Conservation (phyloP, 129 eudicot genomes). For the Ambrosia artemisiifolia region DNA sequence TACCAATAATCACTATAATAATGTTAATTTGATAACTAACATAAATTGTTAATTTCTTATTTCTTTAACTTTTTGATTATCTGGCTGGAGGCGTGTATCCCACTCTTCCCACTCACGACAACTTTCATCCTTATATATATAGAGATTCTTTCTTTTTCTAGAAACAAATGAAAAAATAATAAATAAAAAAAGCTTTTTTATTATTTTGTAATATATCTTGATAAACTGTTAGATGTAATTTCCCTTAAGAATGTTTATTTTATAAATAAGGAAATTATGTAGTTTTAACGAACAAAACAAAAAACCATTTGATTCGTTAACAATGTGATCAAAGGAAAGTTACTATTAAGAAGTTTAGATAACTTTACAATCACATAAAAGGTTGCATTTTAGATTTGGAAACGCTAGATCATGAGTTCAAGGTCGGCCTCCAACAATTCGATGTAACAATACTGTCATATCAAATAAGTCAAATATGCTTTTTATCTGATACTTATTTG, state of each 20-base stretch:
- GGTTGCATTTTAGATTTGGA: too few species aligned
- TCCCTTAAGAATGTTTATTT: too few species aligned
- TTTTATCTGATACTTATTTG: too few species aligned
- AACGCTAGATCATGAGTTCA: too few species aligned
- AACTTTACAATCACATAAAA: not conserved
- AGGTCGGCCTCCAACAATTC: too few species aligned
- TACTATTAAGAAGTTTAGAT: not conserved
- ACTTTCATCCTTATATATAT: constrained; percentile 8
- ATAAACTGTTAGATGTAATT: not conserved
- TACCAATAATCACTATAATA: constrained; percentile 15
- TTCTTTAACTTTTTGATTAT: constrained; percentile 11
- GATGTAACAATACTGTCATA: too few species aligned
- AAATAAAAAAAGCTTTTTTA: not conserved
- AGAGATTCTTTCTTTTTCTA: constrained; percentile 10
- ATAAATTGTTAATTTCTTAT: constrained; percentile 4
- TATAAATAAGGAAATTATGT: too few species aligned
- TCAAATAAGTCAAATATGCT: too few species aligned
- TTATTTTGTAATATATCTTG: not conserved
- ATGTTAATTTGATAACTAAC: constrained; percentile 22
- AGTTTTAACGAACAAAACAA: too few species aligned
- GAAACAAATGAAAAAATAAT: not conserved
- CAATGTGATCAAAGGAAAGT: not conserved
- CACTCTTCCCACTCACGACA: constrained; percentile 23
- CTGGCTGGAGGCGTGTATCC: constrained; percentile 26
- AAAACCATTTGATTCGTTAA: not conserved